A percentile compares a stretch with the other conserved stretches of the same genome.
Conservation (phyloP, 139 green algal species). For the Spirogloea muscicola region DNA sequence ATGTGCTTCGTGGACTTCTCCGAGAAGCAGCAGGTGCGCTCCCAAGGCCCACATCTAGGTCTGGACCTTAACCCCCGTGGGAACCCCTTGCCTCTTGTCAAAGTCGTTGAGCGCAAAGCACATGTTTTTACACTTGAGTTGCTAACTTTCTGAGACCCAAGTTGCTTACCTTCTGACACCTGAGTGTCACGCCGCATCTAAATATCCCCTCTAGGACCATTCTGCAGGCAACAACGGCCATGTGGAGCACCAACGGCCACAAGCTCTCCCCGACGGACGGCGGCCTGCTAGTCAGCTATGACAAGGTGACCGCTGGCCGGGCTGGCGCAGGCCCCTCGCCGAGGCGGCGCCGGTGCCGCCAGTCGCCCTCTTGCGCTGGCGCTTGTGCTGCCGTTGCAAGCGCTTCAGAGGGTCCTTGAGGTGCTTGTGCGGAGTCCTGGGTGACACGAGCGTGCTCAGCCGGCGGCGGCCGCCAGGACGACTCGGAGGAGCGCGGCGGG, state of each 20-base stretch:
- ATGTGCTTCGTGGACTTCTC: slow-evolving; percentile 46
- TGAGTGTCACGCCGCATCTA: background rate
- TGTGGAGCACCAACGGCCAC: slow-evolving; percentile 46
- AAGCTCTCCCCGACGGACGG: slow-evolving; percentile 37
- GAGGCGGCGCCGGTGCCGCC: background rate
- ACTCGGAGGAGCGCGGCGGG: slow-evolving; percentile 39
- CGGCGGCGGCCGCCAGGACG: slow-evolving; percentile 14
- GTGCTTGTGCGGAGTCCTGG: background rate
- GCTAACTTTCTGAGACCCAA: no score
- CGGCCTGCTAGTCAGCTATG: slow-evolving; percentile 42
- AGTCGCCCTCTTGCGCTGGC: background rate
- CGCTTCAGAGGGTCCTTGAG: background rate
- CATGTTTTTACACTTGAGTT: no score
- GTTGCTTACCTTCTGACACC: no score
- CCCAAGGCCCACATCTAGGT: background rate
- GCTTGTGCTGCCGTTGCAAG: background rate
- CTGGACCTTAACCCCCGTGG: background rate
- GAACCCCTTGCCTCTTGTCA: no score
- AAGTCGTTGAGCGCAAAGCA: no score
- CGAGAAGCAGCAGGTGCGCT: slow-evolving; percentile 44
- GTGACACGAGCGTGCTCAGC: background rate
- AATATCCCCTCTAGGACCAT: background rate
- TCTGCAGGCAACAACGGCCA: slow-evolving; percentile 30
- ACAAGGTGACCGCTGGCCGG: slow-evolving; percentile 17
- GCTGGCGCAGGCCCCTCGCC: background rate